Conservation (phyloP, 306 rosid species). For the Sicyos edulis region DNA sequence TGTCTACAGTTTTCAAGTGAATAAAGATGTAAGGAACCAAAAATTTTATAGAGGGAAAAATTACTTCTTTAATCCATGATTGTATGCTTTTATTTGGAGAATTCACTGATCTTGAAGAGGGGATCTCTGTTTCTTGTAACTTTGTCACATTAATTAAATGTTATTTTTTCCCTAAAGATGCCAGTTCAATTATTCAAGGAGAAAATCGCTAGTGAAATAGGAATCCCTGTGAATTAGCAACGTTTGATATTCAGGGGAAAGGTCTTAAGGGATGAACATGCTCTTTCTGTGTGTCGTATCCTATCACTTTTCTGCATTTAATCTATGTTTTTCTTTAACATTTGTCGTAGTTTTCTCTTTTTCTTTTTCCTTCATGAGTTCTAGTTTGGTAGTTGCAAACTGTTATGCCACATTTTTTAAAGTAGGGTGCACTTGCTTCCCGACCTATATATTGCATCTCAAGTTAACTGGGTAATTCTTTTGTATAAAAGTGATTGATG, state of each 20-base stretch:
- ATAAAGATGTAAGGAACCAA: constrained; percentile 51
- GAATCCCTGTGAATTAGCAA: constrained; percentile 78
- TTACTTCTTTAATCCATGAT: neutral
- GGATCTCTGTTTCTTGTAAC: too few relatives aligned
- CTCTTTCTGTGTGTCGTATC: constrained; percentile 89
- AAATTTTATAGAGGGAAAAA: too few relatives aligned
- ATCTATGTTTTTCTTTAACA: neutral
- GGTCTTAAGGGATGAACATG: constrained; percentile 80
- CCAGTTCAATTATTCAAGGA: constrained; percentile 68
- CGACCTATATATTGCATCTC: neutral
- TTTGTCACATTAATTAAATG: too few relatives aligned
- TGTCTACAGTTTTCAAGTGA: constrained; percentile 64
- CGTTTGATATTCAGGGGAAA: constrained; percentile 92
- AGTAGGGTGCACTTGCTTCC: neutral
- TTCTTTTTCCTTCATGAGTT: too few relatives aligned
- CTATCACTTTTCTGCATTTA: constrained; percentile 26
- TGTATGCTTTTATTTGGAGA: neutral
- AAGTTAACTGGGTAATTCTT: constrained; percentile 3
- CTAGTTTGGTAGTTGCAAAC: constrained; percentile 8
- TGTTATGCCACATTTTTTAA: neutral
- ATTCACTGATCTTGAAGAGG: neutral
- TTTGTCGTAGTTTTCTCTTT: neutral
- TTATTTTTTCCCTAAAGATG: constrained; percentile 39
- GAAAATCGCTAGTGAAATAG: constrained; percentile 67
- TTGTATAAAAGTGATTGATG: neutral